These are phyloP conservation scores for Aureobasidium sp. DNA, from an alignment of 2,329 filamentous ascomycete species.

Conservation along the genomic window DNA sequence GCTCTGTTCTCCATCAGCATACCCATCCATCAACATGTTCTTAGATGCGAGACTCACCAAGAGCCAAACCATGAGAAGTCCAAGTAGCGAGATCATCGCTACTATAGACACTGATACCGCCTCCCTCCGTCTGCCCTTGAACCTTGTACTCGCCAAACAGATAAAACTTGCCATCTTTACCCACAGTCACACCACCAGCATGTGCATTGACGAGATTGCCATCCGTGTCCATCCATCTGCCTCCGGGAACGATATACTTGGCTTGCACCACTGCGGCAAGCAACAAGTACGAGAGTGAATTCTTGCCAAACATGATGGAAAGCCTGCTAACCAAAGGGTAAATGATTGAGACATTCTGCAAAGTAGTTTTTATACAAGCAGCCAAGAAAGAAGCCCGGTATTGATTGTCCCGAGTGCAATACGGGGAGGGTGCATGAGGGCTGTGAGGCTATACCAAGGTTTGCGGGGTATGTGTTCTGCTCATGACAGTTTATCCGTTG, in stretches of 20 bases:
- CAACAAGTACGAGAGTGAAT: not conserved
- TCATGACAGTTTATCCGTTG: not conserved
- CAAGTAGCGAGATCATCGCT: slow-evolving; percentile 53
- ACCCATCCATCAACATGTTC: not conserved
- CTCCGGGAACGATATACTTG: slow-evolving; percentile 54
- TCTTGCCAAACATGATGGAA: not conserved
- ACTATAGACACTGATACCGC: slow-evolving; percentile 52
- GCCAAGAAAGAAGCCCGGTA: not conserved
- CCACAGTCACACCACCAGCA: slow-evolving; percentile 49
- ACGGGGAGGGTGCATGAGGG: not conserved
- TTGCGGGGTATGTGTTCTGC: not conserved
- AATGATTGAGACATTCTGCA: not conserved
- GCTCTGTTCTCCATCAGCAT: slow-evolving; percentile 26
- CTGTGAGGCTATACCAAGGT: not conserved
- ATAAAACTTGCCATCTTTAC: not conserved
- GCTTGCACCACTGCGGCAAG: slow-evolving; percentile 25
- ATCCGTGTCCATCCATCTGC: slow-evolving; percentile 51
- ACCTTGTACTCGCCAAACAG: slow-evolving; percentile 54
- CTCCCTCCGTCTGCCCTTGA: slow-evolving; percentile 49
- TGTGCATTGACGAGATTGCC: slow-evolving; percentile 54
- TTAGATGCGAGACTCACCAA: slow-evolving; percentile 21
- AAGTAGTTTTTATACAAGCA: not conserved
- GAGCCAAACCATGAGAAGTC: slow-evolving; percentile 48
- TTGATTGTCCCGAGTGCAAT: not conserved
- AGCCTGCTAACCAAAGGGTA: too few relatives aligned